Evolutionary conservation across 108 stramenopile species (phyloP).

Genomic region (Skeletonema grethae): DNA sequence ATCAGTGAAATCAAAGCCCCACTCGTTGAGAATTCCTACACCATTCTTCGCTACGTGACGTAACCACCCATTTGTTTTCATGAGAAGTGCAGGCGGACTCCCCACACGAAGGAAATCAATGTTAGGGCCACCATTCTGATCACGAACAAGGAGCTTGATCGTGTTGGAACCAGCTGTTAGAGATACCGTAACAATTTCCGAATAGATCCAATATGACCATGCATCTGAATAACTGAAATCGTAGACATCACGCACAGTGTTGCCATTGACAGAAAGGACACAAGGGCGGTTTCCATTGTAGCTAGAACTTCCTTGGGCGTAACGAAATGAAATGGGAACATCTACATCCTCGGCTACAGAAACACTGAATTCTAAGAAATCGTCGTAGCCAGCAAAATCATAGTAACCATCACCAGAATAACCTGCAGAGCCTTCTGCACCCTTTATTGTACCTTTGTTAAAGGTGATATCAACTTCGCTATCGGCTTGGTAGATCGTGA

Average conservation of each 20-base stretch:
- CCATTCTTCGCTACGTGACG: slow-evolving; percentile 38
- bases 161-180: slow-evolving; percentile 35
- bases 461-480: slow-evolving; percentile 10
- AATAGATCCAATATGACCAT: slow-evolving; percentile 42
- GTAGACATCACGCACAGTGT: slow-evolving; percentile 5
- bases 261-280: slow-evolving; percentile 26
- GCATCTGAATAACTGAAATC: slow-evolving; percentile 29
- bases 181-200: slow-evolving; percentile 27
- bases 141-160: slow-evolving; percentile 28
- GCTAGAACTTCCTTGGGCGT: background rate
- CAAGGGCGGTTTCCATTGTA: slow-evolving; percentile 28
- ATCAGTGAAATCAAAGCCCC: slow-evolving; percentile 12
- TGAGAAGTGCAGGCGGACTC: slow-evolving; percentile 38
- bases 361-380: slow-evolving; percentile 30
- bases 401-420: slow-evolving; percentile 38
- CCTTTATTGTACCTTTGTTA: slow-evolving; percentile 8
- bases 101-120: slow-evolving; percentile 51
- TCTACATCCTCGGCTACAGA: slow-evolving; percentile 8
- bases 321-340: slow-evolving; percentile 42
- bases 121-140: slow-evolving; percentile 37
- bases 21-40: slow-evolving; percentile 19
- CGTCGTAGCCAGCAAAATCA: slow-evolving; percentile 24
- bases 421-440: slow-evolving; percentile 9
- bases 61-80: slow-evolving; percentile 46
- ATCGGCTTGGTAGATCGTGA: slow-evolving; percentile 39